Conservation (phyloP, 2,329 filamentous ascomycete genomes). For the Talaromyces sp. region DNA sequence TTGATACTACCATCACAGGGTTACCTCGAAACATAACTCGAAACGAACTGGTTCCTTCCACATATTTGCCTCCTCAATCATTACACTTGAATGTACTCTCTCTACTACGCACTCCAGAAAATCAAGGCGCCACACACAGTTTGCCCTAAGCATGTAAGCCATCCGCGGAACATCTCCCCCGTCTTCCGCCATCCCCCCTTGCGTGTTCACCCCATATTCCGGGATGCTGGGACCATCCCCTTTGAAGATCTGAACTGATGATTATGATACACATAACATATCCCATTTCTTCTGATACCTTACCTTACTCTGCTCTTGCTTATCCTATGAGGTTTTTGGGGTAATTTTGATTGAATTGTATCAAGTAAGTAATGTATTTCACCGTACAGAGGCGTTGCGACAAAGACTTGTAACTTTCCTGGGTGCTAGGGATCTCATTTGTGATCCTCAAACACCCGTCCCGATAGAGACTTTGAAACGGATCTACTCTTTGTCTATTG, state of each 20-base stretch:
- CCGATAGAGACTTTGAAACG: neutral
- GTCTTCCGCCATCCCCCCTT: slow-evolving; percentile 6
- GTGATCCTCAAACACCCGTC: neutral
- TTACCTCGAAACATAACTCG: neutral
- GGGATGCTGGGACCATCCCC: neutral
- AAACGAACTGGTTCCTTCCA: neutral
- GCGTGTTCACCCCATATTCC: neutral
- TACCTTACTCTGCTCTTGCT: neutral
- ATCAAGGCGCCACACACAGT: neutral
- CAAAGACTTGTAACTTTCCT: neutral
- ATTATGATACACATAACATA: slow-evolving; percentile 5
- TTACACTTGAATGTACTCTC: too few relatives aligned
- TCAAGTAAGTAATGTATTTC: slow-evolving; percentile 5
- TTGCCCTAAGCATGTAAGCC: neutral
- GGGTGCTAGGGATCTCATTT: neutral
- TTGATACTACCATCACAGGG: neutral
- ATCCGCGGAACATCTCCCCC: neutral
- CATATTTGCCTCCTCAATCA: neutral
- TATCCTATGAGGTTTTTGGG: neutral
- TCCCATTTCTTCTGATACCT: neutral
- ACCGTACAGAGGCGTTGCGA: neutral
- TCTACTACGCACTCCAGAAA: neutral
- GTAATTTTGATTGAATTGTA: neutral
- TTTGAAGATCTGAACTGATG: neutral
- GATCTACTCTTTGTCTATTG: neutral